phyloP scores from a whole-genome alignment of 2,329 filamentous ascomycete species.

The Paracorniculantispora psalliotae region DNA sequence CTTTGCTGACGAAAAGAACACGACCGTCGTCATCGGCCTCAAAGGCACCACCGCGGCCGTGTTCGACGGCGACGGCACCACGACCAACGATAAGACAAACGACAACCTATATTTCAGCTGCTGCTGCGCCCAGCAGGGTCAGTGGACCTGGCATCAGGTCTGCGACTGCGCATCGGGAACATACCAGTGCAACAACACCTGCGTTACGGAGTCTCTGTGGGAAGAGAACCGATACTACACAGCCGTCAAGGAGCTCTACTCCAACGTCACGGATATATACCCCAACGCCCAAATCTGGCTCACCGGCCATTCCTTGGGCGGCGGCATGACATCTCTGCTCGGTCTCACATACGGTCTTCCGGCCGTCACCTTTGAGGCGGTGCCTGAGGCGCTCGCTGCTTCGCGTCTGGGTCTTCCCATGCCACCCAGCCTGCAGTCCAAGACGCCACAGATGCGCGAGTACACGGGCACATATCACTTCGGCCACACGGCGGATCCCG shows the following conservation, averaged over 20 bases:
- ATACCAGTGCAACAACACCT: conserved; percentile 90
- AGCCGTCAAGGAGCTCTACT: conserved; percentile 81
- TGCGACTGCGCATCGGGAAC: conserved; percentile 87
- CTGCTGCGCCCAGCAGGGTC: conserved; percentile 91
- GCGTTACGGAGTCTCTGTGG: conserved; percentile 67
- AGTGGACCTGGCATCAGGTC: conserved; percentile 84
- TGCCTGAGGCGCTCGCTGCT: conserved; percentile 84
- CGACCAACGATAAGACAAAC: conserved; percentile 94
- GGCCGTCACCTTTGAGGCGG: conserved; percentile 87
- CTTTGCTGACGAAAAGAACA: conserved; percentile 80
- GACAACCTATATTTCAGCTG: conserved; percentile 98
- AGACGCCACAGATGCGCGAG: conserved; percentile 63
- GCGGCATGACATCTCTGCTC: conserved; percentile 80
- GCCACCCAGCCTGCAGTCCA: conserved; percentile 71
- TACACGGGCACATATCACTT: conserved; percentile 83
- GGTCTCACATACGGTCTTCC: conserved; percentile 88
- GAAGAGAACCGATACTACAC: conserved; percentile 90
- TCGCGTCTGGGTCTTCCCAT: conserved; percentile 77
- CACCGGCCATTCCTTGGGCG: conserved; percentile 86
- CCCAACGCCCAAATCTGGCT: conserved; percentile 83
- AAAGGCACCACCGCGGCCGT: conserved; percentile 89
- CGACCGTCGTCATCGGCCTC: conserved; percentile 82
- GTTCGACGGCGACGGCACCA: conserved; percentile 95
- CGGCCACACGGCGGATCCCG: conserved; percentile 90
- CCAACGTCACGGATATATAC: conserved; percentile 87